Percentiles rank a stretch among this genome's conserved stretches.
Conservation (phyloP, 2,329 filamentous ascomycete species). For the Aspergillus sergii region DNA sequence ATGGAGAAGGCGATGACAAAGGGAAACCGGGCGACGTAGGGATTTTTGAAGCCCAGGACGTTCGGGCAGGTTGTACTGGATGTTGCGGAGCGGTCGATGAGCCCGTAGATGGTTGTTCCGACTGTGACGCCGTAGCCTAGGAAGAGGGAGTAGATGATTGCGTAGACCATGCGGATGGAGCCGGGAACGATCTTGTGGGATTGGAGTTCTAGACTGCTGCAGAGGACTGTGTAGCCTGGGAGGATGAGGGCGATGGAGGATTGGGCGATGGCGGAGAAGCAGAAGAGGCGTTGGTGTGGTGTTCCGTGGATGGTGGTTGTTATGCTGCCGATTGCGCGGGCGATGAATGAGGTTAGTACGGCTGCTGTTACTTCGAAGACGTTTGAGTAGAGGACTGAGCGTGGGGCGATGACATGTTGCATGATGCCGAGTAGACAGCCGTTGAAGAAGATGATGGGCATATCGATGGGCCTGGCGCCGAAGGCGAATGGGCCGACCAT, state of each 20-base stretch:
- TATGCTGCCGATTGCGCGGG: slow-evolving; percentile 70
- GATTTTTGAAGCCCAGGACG: slow-evolving; percentile 51
- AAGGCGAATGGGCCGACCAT: slow-evolving; percentile 81
- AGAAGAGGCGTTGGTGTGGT: slow-evolving; percentile 55
- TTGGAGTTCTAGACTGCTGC: slow-evolving; percentile 66
- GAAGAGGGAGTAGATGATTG: slow-evolving; percentile 73
- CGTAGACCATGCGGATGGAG: slow-evolving; percentile 73
- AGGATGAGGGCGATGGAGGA: slow-evolving; percentile 76
- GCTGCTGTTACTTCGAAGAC: slow-evolving; percentile 67
- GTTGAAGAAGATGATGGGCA: slow-evolving; percentile 75
- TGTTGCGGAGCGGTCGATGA: slow-evolving; percentile 59
- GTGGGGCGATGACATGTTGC: slow-evolving; percentile 73
- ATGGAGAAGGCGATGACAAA: slow-evolving; percentile 75
- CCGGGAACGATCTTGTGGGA: slow-evolving; percentile 70
- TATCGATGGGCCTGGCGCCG: slow-evolving; percentile 72
- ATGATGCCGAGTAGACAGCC: slow-evolving; percentile 74
- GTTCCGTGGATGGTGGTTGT: slow-evolving; percentile 42
- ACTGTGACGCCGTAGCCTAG: slow-evolving; percentile 74
- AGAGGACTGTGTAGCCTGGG: slow-evolving; percentile 67
- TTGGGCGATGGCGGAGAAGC: slow-evolving; percentile 72
- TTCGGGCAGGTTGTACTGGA: slow-evolving; percentile 50
- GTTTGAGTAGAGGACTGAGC: slow-evolving; percentile 67
- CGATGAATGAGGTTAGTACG: slow-evolving; percentile 68
- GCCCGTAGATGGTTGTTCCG: slow-evolving; percentile 64
- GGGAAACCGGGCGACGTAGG: slow-evolving; percentile 60